Evolutionary conservation across 257 asterid species (phyloP).

Genomic region (Fraxinus cuspidata): DNA sequence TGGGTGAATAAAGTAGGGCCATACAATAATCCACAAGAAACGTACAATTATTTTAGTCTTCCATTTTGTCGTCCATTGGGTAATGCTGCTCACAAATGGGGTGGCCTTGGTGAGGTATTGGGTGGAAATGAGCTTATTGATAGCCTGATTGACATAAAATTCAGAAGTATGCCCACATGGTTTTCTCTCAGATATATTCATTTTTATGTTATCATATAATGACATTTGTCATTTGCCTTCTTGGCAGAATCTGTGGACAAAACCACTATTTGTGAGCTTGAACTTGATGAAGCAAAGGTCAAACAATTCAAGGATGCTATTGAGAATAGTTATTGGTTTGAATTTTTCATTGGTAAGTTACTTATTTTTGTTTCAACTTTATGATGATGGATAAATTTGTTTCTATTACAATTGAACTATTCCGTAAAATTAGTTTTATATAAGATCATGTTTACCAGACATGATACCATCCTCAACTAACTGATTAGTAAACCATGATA

Average conservation of each 20-base stretch:
- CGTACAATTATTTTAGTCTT: slow-evolving; percentile 88
- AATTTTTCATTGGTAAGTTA: slow-evolving; percentile 63
- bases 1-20: slow-evolving; percentile 99
- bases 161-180: slow-evolving; percentile 50
- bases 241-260: slow-evolving; percentile 63
- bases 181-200: background rate
- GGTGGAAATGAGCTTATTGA: slow-evolving; percentile 99
- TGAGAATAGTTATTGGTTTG: slow-evolving; percentile 71
- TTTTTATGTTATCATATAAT: slow-evolving; percentile 8
- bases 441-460: background rate
- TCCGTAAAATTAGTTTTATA: background rate
- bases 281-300: slow-evolving; percentile 56
- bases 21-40: slow-evolving; percentile 93
- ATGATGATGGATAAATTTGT: background rate
- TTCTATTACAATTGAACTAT: background rate
- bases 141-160: slow-evolving; percentile 79
- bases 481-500: background rate
- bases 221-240: slow-evolving; percentile 1
- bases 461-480: background rate
- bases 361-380: background rate
- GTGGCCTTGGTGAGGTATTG: slow-evolving; percentile 97
- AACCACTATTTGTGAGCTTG: slow-evolving; percentile 56
- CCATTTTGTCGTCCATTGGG: slow-evolving; percentile 85
- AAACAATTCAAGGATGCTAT: slow-evolving; percentile 69
- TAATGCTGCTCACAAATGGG: slow-evolving; percentile 86